phyloP scores from a whole-genome alignment of 192 early-diverging fungal species.

The Allomyces macrogynus region DNA sequence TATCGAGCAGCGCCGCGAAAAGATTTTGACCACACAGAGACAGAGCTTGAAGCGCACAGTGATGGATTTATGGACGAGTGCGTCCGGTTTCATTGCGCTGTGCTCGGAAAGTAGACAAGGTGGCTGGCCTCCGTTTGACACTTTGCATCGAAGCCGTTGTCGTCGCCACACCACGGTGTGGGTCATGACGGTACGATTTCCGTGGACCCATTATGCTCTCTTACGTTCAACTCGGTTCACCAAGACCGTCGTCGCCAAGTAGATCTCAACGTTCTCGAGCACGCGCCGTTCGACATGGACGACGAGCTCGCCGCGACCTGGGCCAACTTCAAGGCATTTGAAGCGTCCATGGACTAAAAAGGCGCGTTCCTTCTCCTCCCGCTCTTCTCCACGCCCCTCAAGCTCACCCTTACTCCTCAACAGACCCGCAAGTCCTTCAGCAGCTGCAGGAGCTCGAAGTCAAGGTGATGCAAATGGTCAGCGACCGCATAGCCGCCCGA shows the following conservation, averaged over 20 bases:
- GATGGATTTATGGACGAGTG: neutral
- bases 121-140: no score
- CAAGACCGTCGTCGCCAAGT: no score
- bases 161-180: no score
- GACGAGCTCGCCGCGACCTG: neutral
- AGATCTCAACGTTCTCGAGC: neutral
- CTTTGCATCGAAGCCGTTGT: no score
- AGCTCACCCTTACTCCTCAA: no score
- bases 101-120: no score
- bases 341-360: neutral
- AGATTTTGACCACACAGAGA: neutral
- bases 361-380: neutral
- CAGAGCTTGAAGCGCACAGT: neutral
- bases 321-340: neutral
- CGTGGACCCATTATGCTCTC: no score
- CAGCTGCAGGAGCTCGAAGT: neutral
- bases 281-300: neutral
- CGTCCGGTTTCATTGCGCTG: neutral
- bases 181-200: no score
- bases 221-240: no score
- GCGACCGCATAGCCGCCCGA: neutral
- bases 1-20: neutral
- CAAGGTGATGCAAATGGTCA: neutral
- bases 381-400: no score
- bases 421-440: neutral